These are phyloP conservation scores for Hypseocharis bilobata DNA, from an alignment of 441 rosid species.

Conservation along the genomic window DNA sequence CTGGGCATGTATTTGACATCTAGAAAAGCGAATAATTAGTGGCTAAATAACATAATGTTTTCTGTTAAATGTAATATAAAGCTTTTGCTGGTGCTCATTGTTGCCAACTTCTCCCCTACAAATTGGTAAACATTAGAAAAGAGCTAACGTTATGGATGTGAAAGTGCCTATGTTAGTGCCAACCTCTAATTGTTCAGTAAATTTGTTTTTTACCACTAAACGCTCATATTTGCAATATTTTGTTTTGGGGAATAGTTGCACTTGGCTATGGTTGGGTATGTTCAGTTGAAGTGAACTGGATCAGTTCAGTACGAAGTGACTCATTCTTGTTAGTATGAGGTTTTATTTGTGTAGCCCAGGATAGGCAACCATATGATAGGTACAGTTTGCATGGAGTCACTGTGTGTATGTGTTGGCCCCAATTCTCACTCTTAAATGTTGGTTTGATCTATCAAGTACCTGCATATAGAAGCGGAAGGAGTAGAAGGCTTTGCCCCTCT, in stretches of 20 bases:
- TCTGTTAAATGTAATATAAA: background rate
- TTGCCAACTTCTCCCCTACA: background rate
- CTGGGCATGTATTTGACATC: slow-evolving; percentile 7
- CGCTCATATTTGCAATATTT: too few relatives aligned
- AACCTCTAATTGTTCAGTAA: background rate
- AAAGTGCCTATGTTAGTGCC: background rate
- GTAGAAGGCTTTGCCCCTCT: background rate
- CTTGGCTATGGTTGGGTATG: too few relatives aligned
- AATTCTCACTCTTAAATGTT: too few relatives aligned
- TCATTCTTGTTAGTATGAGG: background rate
- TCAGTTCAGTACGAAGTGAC: background rate
- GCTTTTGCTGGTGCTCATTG: background rate
- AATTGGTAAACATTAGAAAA: background rate
- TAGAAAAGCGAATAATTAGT: background rate
- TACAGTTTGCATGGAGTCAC: background rate
- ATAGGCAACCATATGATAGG: background rate
- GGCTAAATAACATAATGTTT: background rate
- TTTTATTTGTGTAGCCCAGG: background rate
- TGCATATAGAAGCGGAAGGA: background rate
- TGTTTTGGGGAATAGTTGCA: too few relatives aligned
- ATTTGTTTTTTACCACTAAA: too few relatives aligned
- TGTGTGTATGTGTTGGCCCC: too few relatives aligned
- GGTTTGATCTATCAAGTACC: background rate
- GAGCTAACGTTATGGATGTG: background rate
- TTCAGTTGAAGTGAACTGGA: background rate